Percentiles rank a stretch among this genome's conserved stretches.
phyloP scores from a whole-genome alignment of 1,284 basidiomycete species.

The Coniferiporia sulphurascens region DNA sequence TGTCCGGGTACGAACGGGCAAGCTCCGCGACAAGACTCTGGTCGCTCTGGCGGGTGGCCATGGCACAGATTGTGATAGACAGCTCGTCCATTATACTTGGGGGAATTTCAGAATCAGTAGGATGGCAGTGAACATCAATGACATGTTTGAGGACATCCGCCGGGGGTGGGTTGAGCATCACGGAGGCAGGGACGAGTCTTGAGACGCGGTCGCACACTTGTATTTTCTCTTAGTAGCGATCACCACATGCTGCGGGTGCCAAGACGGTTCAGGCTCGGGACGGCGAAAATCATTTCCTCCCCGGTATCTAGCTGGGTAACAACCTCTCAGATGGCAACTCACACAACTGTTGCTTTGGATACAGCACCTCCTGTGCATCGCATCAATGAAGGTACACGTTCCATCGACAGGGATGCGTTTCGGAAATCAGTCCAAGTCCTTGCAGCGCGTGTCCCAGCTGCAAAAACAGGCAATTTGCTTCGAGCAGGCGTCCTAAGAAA shows the following conservation, averaged over 20 bases:
- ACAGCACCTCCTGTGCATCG: conserved; percentile 50
- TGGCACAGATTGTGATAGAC: conserved; percentile 64
- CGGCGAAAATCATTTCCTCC: neutral
- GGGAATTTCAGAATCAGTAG: conserved; percentile 58
- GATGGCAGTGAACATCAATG: conserved; percentile 78
- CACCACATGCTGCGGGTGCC: neutral
- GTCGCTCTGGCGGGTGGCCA: conserved; percentile 62
- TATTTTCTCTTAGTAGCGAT: neutral
- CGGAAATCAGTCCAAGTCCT: conserved; percentile 59
- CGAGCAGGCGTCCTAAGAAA: conserved; percentile 51
- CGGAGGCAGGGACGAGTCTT: neutral
- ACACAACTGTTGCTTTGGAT: conserved; percentile 33
- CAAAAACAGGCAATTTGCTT: conserved; percentile 50
- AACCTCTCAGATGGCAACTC: neutral
- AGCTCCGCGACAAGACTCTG: conserved; percentile 60
- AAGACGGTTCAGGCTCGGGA: neutral
- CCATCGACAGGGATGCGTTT: conserved; percentile 63
- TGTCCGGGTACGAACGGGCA: conserved; percentile 51
- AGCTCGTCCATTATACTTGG: conserved; percentile 44
- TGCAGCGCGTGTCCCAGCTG: conserved; percentile 58
- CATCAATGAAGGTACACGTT: conserved; percentile 31
- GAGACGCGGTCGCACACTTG: neutral
- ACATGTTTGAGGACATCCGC: conserved; percentile 53
- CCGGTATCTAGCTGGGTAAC: neutral
- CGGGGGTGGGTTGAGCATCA: conserved; percentile 22